Base-by-base conservation (phyloP, 2,329 filamentous ascomycete species). In the Venturia asperata region DNA sequence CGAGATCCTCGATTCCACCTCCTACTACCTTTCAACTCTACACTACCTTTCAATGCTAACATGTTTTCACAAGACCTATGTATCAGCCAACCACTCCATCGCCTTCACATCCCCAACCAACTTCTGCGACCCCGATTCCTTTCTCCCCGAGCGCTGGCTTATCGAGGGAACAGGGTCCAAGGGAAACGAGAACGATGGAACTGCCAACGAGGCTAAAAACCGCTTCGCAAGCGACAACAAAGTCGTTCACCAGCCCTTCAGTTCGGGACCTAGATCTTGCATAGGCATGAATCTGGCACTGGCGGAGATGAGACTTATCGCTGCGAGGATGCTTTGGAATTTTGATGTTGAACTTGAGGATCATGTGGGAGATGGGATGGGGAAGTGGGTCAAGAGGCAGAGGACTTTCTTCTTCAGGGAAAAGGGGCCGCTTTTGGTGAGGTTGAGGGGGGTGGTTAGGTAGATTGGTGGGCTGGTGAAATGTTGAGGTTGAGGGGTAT, bases 341-440 rank as follows among this genome's bases (percentile, higher is more conserved):
- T 66, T 66, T 45, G 64, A 66, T 34, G 19, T 66, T 47, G 43
- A 47, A 15, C 45, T 43, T 1, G 61, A 49, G 41, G 61, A 42
- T n/a, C 41, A n/a, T 2, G 19, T 6, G 56, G 27, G 64, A 61
- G 41, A 65, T n/a, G 7, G 45, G 45, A 47, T n/a, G 45, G n/a
- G 45, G 27, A 47, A 47, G 10, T 55, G 49, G 49, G 5, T 55
- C 5, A 55, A 55, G 24, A 30, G 49, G 21, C 64, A 63, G 43
- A 62, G 37, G 27, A 56, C 37, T 27, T 65, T 61, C 55, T 43
- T 62, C 13, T 21, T 62, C 11, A 79, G 77, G 76, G 69, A 74
- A 66, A 77, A 77, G 66, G 67, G 67, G 17, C 62, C 68, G 27
- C 58, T 77, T 41, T 72, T 73, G 67, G 71, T 75, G 43, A 65